phyloP scores from a whole-genome alignment of 306 rosid species.

The Castanospermum australe region DNA sequence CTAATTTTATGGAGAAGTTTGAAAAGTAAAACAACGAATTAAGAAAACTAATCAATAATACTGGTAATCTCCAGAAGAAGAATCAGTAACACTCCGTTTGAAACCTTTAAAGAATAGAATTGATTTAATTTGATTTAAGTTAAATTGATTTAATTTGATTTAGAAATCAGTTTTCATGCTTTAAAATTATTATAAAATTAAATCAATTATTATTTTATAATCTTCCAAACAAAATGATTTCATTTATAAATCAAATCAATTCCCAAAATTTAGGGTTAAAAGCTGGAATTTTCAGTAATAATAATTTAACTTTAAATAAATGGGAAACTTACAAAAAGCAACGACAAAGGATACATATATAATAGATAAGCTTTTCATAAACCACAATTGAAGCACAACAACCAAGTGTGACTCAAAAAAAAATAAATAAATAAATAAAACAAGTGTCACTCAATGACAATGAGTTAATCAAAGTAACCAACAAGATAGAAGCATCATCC shows the following conservation, averaged over 20 bases:
- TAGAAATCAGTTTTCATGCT: background rate
- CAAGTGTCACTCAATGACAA: background rate
- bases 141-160: too few relatives aligned
- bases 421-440: background rate
- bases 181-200: too few relatives aligned
- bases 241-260: too few relatives aligned
- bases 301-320: background rate
- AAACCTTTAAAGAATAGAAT: too few relatives aligned
- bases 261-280: too few relatives aligned
- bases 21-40: background rate
- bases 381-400: background rate
- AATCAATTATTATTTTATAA: too few relatives aligned
- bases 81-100: too few relatives aligned
- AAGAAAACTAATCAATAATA: background rate
- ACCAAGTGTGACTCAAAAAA: background rate
- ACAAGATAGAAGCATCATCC: background rate
- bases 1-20: background rate
- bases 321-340: background rate
- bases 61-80: too few relatives aligned
- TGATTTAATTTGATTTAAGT: too few relatives aligned
- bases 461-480: background rate
- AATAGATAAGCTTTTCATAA: background rate
- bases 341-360: background rate
- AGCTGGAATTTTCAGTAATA: background rate
- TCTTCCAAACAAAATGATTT: background rate